Conservation (phyloP, 2,329 filamentous ascomycete species). For the Lithohypha guttulata region DNA sequence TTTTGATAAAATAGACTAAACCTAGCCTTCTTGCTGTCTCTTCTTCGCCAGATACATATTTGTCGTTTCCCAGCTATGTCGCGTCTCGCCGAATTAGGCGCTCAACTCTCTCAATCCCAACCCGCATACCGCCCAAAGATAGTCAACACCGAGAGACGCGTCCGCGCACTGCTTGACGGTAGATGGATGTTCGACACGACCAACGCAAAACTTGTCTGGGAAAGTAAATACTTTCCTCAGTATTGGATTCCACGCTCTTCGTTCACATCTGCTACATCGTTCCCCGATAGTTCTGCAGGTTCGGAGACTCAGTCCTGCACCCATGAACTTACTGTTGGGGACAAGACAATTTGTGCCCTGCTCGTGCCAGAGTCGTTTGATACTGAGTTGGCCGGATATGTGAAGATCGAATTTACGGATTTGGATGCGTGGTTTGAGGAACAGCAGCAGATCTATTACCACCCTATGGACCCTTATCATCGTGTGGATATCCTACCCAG, state of each 20-base stretch:
- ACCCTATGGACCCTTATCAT: slow-evolving; percentile 22
- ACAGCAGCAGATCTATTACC: slow-evolving; percentile 14
- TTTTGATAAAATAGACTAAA: too few species aligned
- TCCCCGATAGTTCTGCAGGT: slow-evolving; percentile 17
- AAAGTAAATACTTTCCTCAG: slow-evolving; percentile 18
- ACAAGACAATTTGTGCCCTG: slow-evolving; percentile 14
- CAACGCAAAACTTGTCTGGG: slow-evolving; percentile 20
- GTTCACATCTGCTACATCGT: slow-evolving; percentile 15
- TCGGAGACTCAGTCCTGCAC: slow-evolving; percentile 16
- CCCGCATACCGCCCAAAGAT: slow-evolving; percentile 15
- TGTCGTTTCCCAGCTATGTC: slow-evolving; percentile 4
- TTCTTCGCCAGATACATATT: too few species aligned
- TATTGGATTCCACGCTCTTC: slow-evolving; percentile 18
- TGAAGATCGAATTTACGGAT: slow-evolving; percentile 21
- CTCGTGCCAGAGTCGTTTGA: slow-evolving; percentile 16
- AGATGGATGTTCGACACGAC: slow-evolving; percentile 22
- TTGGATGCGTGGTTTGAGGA: slow-evolving; percentile 22
- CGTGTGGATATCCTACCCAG: slow-evolving; percentile 20
- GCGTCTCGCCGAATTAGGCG: slow-evolving; percentile 14
- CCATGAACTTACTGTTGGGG: slow-evolving; percentile 12
- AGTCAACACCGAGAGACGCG: slow-evolving; percentile 16
- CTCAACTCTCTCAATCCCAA: slow-evolving; percentile 18
- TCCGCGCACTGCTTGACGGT: slow-evolving; percentile 20
- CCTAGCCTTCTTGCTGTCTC: too few species aligned
- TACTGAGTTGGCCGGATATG: slow-evolving; percentile 16